A percentile compares a stretch with the other conserved stretches of the same genome.
These are phyloP conservation scores for Linum usitatissimum DNA, from an alignment of 345 rosid species.

Conservation along the genomic window DNA sequence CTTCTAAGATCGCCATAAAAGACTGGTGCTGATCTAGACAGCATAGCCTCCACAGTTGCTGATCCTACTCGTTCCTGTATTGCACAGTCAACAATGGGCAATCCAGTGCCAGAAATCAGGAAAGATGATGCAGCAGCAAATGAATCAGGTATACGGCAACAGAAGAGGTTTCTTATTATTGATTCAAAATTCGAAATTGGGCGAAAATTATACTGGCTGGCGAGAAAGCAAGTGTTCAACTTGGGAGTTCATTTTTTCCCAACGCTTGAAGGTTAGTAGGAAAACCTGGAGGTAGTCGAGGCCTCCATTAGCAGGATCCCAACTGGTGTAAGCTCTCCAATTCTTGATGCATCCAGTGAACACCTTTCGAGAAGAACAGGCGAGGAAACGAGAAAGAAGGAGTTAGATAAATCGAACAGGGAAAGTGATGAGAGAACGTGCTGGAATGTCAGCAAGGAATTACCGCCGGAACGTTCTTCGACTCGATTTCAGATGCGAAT, in stretches of 20 bases:
- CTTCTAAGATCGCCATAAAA: constrained; percentile 80
- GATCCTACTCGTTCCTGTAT: constrained; percentile 63
- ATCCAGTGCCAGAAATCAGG: neutral
- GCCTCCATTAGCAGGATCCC: constrained; percentile 66
- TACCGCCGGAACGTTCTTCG: constrained; percentile 66
- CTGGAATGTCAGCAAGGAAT: neutral
- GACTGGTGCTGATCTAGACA: constrained; percentile 55
- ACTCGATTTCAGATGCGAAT: constrained; percentile 52
- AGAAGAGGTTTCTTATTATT: too few relatives aligned
- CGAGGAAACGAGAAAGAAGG: neutral
- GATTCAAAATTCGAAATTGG: too few relatives aligned
- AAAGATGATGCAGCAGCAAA: neutral
- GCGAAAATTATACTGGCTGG: too few relatives aligned
- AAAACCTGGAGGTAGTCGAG: constrained; percentile 17
- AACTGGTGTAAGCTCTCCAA: constrained; percentile 54
- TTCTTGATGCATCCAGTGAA: constrained; percentile 17
- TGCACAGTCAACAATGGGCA: neutral
- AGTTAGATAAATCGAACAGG: neutral
- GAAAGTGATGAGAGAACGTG: neutral
- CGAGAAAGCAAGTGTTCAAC: neutral
- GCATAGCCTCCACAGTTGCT: constrained; percentile 65
- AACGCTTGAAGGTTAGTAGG: too few relatives aligned
- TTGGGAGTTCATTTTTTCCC: too few relatives aligned
- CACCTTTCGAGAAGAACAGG: too few relatives aligned
- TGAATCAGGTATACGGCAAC: neutral